Evolutionary conservation across 306 rosid genomes (phyloP).

Genomic region (Oemleria cerasiformis): DNA sequence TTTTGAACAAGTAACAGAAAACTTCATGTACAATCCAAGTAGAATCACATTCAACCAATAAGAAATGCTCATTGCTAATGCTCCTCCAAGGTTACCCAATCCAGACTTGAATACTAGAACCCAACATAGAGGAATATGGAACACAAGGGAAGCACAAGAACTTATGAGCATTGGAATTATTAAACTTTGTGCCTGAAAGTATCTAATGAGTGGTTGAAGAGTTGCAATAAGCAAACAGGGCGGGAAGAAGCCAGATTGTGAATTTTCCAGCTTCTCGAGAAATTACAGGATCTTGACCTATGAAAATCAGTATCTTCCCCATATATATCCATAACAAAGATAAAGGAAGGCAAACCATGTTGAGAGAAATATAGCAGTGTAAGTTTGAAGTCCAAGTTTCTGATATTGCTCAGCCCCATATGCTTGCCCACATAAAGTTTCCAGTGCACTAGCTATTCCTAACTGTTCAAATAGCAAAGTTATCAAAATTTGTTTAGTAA

Average conservation of each 20-base stretch:
- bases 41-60: slow-evolving; percentile 49
- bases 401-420: slow-evolving; percentile 52
- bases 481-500: too few species aligned
- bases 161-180: slow-evolving; percentile 45
- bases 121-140: slow-evolving; percentile 55
- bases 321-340: slow-evolving; percentile 46
- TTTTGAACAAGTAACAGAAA: slow-evolving; percentile 48
- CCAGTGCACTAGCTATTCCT: slow-evolving; percentile 60
- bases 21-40: slow-evolving; percentile 49
- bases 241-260: slow-evolving; percentile 50
- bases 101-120: slow-evolving; percentile 46
- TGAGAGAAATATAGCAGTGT: slow-evolving; percentile 54
- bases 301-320: slow-evolving; percentile 38
- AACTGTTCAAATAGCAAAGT: slow-evolving; percentile 22
- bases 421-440: slow-evolving; percentile 58
- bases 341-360: slow-evolving; percentile 42
- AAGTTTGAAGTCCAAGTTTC: slow-evolving; percentile 44
- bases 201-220: slow-evolving; percentile 46
- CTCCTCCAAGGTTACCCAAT: slow-evolving; percentile 47
- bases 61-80: slow-evolving; percentile 50
- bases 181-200: slow-evolving; percentile 56
- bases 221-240: slow-evolving; percentile 47
- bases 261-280: slow-evolving; percentile 57
- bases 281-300: slow-evolving; percentile 65
- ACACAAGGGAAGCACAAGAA: slow-evolving; percentile 27